Evolutionary conservation across 164 flowering plant species (phyloP).

Genomic region (Macadamia tetraphylla): DNA sequence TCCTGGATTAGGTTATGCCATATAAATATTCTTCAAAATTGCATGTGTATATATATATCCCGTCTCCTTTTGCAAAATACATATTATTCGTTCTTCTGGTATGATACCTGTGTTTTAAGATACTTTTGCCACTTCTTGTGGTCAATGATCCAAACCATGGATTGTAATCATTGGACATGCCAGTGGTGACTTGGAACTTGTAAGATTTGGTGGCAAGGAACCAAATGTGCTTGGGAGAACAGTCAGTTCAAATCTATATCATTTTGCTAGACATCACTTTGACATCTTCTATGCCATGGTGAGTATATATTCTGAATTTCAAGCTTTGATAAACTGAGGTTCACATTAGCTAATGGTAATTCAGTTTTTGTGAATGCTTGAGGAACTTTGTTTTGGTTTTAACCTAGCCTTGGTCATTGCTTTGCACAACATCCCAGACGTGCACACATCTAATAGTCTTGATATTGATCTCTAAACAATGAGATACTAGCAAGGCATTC

Average conservation of each 20-base stretch:
- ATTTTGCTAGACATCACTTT: background rate
- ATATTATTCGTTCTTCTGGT: no score
- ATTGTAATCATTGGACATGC: no score
- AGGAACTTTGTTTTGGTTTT: constrained; percentile 92
- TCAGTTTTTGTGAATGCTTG: constrained; percentile 8
- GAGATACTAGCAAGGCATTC: background rate
- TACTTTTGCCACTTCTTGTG: no score
- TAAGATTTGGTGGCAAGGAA: background rate
- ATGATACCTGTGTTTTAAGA: no score
- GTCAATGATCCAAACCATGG: no score
- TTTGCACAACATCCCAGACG: constrained; percentile 97
- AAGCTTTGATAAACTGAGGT: background rate
- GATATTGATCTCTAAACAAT: background rate
- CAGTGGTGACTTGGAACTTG: no score
- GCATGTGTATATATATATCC: no score
- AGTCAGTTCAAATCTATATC: background rate
- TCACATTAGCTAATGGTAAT: background rate
- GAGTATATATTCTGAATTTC: background rate
- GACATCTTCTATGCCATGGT: background rate
- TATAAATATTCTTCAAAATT: no score
- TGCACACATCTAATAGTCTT: constrained; percentile 11
- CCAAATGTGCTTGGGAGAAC: background rate
- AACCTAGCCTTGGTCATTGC: constrained; percentile 94
- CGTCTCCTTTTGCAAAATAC: no score
- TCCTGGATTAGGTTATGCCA: no score